Evolutionary conservation across 1,284 basidiomycete species (phyloP).

Genomic region (Microbotryum intermedium): DNA sequence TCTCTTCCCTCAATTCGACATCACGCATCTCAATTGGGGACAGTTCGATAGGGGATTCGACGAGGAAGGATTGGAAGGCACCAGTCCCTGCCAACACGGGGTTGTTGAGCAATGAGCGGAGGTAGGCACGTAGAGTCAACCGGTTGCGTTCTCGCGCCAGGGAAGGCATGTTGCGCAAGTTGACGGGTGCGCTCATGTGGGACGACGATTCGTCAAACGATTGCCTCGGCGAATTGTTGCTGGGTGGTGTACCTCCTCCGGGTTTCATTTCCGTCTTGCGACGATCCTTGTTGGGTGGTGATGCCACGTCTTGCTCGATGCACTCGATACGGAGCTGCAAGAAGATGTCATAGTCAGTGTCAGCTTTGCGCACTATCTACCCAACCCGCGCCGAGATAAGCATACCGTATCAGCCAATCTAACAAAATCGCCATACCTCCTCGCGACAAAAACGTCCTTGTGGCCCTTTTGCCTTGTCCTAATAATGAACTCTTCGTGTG

Average conservation of each 20-base stretch:
- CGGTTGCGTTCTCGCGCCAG: constrained; percentile 89
- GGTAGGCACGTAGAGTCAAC: constrained; percentile 83
- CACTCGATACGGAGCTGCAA: constrained; percentile 68
- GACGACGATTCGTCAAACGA: constrained; percentile 6
- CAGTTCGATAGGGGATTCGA: constrained; percentile 65
- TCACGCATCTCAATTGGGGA: constrained; percentile 71
- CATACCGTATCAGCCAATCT: constrained; percentile 72
- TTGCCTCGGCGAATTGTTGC: neutral
- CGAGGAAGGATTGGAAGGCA: constrained; percentile 75
- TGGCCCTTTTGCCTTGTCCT: constrained; percentile 66
- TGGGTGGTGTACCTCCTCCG: neutral
- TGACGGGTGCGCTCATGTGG: constrained; percentile 23
- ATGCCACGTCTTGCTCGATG: constrained; percentile 64
- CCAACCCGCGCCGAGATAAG: constrained; percentile 8
- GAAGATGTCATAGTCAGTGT: neutral
- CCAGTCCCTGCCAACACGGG: constrained; percentile 70
- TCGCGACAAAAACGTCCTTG: constrained; percentile 74
- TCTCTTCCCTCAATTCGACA: constrained; percentile 68
- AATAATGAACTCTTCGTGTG: constrained; percentile 94
- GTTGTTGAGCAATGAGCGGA: constrained; percentile 68
- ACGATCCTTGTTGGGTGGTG: constrained; percentile 73
- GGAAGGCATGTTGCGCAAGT: constrained; percentile 32
- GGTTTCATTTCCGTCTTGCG: constrained; percentile 22
- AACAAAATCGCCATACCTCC: constrained; percentile 90
- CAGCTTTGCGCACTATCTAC: neutral